Base-by-base conservation (phyloP, 2,329 filamentous ascomycete genomes). In the Fusarium duplospermum region DNA sequence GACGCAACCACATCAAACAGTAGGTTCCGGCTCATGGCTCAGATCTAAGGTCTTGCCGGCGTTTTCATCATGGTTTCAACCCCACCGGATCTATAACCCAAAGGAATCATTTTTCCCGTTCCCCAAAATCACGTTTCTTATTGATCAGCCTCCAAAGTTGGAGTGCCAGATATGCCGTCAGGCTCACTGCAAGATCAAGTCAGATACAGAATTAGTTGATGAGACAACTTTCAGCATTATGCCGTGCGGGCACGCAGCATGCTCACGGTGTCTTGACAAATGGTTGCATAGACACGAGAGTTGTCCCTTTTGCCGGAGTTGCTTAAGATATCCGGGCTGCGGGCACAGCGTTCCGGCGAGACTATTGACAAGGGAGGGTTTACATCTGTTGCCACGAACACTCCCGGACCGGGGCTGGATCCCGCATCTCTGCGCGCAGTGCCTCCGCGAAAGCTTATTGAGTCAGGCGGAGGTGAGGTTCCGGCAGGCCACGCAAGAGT, bases 201-300 rank as follows among this genome's bases (percentile, higher is more conserved):
- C 70, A n/a, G 72, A 72, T 20, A 20, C 54, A 47, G 56, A 72
- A 57, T 63, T 59, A 40, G 38, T 52, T 31, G 64, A 64, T 22
- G 64, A 78, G 35, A 70, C 64, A 11, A 74, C 72, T 1, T 77
- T 82, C 1, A 69, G 73, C 4, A 80, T 84, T 2, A 67, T 84
- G 27, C 80, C 83, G 0, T 84, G 83, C 42, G 82, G 82, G 0
- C 83, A 85, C 62, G 67, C 80, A 6, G 80, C 72, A 5, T 81
- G 83, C 59, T 52, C 67, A 6, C 18, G 10, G 3, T 84, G 83
- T 45, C 60, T 84, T 18, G 40, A 64, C 3, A 38, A 20, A 3
- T 83, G 82, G 81, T 54, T 82, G 7, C 27, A 31, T 0, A 35
- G 29, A 1, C 62, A 81, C 36, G 35, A 64, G 4, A 70, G 58